Percentiles rank a stretch among this genome's conserved stretches.
Evolutionary conservation across 257 asterid species (phyloP).

Genomic region (Penstemon eatonii): DNA sequence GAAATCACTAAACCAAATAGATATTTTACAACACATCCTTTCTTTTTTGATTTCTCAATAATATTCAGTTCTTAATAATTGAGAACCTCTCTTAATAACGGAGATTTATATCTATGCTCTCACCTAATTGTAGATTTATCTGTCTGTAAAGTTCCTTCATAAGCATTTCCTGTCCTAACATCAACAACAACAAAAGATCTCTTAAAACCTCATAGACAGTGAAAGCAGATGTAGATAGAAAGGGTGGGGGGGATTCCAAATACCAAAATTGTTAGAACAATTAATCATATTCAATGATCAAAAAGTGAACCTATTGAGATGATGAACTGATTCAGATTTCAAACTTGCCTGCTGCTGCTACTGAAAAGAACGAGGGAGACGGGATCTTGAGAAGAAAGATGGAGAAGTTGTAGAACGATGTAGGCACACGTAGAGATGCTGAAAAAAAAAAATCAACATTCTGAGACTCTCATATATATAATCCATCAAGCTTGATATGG

Average conservation of each 20-base stretch:
- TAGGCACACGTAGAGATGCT: constrained; percentile 64
- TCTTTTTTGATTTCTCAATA: too few relatives aligned
- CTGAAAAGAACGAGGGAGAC: constrained; percentile 56
- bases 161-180: constrained; percentile 65
- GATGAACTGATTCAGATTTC: not conserved
- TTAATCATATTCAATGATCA: not conserved
- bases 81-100: too few relatives aligned
- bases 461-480: not conserved
- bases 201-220: constrained; percentile 20
- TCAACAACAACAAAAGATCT: constrained; percentile 35
- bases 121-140: constrained; percentile 6
- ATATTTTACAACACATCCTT: too few relatives aligned
- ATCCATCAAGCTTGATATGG: not conserved
- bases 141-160: constrained; percentile 38
- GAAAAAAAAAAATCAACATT: constrained; percentile 31
- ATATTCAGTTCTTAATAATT: not conserved
- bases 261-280: too few relatives aligned
- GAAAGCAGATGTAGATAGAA: not conserved
- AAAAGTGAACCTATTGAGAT: not conserved
- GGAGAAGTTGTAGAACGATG: constrained; percentile 62
- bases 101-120: too few relatives aligned
- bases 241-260: not conserved
- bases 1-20: too few relatives aligned
- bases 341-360: constrained; percentile 62
- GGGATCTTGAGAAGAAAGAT: constrained; percentile 62